Evolutionary conservation across 2,329 filamentous ascomycete species (phyloP).

Genomic region (Hymenoscyphus repandus): DNA sequence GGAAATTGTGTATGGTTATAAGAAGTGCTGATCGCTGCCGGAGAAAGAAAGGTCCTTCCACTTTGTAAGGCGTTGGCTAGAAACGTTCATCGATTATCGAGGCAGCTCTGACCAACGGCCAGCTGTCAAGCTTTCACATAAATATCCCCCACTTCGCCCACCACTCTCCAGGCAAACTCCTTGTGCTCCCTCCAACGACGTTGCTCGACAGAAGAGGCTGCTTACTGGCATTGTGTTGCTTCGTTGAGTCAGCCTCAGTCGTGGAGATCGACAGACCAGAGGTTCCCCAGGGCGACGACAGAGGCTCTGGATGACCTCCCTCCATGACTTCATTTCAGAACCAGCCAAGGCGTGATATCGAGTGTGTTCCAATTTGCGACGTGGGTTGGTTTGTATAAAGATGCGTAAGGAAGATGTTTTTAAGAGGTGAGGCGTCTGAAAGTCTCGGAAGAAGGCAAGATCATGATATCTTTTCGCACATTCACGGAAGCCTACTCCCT

Average conservation of each 20-base stretch:
- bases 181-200: background rate
- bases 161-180: background rate
- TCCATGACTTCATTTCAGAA: background rate
- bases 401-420: background rate
- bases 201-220: background rate
- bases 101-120: background rate
- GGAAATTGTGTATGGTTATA: too few relatives aligned
- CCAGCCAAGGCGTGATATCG: background rate
- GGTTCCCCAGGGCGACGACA: background rate
- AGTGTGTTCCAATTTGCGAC: background rate
- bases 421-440: background rate
- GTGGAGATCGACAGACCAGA: background rate
- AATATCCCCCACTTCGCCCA: background rate
- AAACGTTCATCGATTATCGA: background rate
- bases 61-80: background rate
- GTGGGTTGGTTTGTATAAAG: background rate
- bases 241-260: constrained; percentile 4
- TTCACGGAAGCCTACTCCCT: constrained; percentile 5
- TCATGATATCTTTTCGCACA: background rate
- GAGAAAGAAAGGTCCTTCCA: background rate
- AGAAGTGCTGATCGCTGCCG: background rate
- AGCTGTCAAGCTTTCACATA: background rate
- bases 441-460: constrained; percentile 1
- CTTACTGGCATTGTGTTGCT: background rate
- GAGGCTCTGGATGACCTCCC: background rate